Base-by-base conservation (phyloP, 1,139 yeast genomes). In the Pichia sp. region DNA sequence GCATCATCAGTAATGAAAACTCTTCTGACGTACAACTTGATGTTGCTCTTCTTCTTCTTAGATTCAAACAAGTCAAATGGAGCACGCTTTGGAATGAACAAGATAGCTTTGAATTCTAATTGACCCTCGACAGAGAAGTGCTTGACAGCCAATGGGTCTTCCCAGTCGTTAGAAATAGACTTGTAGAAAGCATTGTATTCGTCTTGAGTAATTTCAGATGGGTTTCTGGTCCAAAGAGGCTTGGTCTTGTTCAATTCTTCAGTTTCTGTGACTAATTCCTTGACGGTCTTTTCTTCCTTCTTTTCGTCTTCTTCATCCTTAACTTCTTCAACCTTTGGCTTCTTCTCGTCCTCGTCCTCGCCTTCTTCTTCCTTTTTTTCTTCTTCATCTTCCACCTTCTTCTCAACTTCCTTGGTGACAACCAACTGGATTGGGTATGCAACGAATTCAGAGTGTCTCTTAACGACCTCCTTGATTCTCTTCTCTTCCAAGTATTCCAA, bases 71-170 rank as follows among this genome's bases (percentile, higher is more conserved):
- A 82, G 72, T 95, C 99, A 70, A 93, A 89, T 74, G 99, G 99
- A 67, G 99, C 98, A 80, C 99, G 90, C 82, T 88, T 90, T 75
- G 99, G 99, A 75, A 95, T 83, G 72, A 89, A 95, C 68, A 95
- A 82, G 70, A 95, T 93, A 60, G 99, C 98, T 80, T 87, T 90
- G 84, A 95, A 95, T 79, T 95, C 99, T 69, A 95, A 85, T 80
- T 95, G 99, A 83, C 99, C 99, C 80, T 95, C 99, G 71, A 95
- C 99, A 52, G 97, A 89, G 80, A 95, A 95, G 79, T 95, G 99
- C 84, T 95, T 95, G 66, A 93, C 98, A 63, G 98, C 98, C 73
- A 93, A 84, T 76, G 97, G 99, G 73, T 93, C 99, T 80, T 93
- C 99, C 99, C 99, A 95, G 76, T 95, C 99, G 76, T 95, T 95